A percentile compares a stretch with the other conserved stretches of the same genome.
Conservation (phyloP, 345 rosid genomes). For the Moringa oleifera region DNA sequence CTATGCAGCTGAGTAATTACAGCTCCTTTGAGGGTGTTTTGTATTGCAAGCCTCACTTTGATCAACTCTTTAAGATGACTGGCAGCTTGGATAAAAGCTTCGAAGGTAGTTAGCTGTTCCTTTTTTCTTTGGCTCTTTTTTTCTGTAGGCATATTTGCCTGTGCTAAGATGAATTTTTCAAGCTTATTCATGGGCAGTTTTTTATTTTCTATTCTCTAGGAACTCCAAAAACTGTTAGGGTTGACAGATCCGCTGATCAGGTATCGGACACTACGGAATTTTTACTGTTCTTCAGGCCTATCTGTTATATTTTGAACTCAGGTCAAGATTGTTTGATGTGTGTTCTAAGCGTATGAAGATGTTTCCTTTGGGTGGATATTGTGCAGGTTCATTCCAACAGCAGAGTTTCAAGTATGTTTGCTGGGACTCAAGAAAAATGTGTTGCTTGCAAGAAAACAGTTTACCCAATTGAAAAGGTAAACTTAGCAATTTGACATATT, state of each 20-base stretch:
- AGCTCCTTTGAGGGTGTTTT: conserved; percentile 69
- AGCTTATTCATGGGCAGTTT: neutral
- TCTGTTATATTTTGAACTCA: neutral
- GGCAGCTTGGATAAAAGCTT: conserved; percentile 78
- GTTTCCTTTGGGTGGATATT: neutral
- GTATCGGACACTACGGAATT: conserved; percentile 19
- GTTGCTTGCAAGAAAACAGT: conserved; percentile 72
- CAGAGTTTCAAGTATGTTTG: conserved; percentile 60
- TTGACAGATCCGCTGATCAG: conserved; percentile 48
- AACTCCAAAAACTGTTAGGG: conserved; percentile 49
- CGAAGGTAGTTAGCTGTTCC: conserved; percentile 36
- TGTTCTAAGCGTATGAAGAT: neutral
- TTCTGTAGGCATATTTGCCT: neutral
- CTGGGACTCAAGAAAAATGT: conserved; percentile 80
- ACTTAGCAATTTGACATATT: neutral
- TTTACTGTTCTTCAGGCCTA: neutral
- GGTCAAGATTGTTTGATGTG: neutral
- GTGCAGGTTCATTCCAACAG: conserved; percentile 14
- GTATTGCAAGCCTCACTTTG: conserved; percentile 82
- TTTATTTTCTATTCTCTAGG: conserved; percentile 27
- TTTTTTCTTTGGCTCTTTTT: conserved; percentile 7
- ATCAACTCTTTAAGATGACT: conserved; percentile 67
- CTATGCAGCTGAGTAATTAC: conserved; percentile 53
- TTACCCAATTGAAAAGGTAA: conserved; percentile 70
- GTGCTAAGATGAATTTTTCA: neutral